Evolutionary conservation across 805 yeast species (phyloP), one percentile per base, ranked within the genome.

Genomic region (Saccharomyces eubayanus): DNA sequence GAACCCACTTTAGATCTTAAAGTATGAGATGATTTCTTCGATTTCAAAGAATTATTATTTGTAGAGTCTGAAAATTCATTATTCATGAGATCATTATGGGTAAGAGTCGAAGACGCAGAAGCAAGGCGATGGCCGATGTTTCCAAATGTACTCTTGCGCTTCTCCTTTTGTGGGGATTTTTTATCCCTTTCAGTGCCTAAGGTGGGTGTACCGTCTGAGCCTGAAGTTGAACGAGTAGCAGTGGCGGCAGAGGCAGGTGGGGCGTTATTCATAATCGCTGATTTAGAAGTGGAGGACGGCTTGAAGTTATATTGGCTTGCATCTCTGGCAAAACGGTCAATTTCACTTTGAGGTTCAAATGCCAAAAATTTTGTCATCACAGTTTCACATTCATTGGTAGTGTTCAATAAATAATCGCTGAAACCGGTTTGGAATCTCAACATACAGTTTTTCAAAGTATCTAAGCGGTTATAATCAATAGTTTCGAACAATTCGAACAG

Each of bases 1-100:
- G 94, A 84, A 9, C 95, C 95, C 53, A 87, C 85, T 62, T 74
- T 82, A 5, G 90, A 85, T 68, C 81, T 81, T 61, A 87, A 68
- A 48, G 76, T 77, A 48, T 68, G 68, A 51, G 68, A 62, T 20
- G 69, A 56, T 54, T 70, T 70, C 50, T 66, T 68, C 31, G 62
- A 59, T 48, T 65, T 65, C 46, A 58, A 59, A 20, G 69, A 58
- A 43, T 51, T 62, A 64, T 58, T 74, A 49, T 64, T 69, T n/a
- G 53, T 52, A 21, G 66, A 55, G 51, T 62, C 62, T 4, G 72
- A 67, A 49, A 67, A 67, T 46, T 63, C 69, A 30, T 62, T 57
- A 55, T 66, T 62, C 66, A 67, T 59, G 53, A 69, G 54, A 51
- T 69, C 71, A 52, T 65, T 65, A 46, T 64, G 64, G n/a, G 63